Evolutionary conservation across 2,329 filamentous ascomycete species (phyloP), one percentile per base, ranked within the genome.

Genomic region (Botrytis cinerea): DNA sequence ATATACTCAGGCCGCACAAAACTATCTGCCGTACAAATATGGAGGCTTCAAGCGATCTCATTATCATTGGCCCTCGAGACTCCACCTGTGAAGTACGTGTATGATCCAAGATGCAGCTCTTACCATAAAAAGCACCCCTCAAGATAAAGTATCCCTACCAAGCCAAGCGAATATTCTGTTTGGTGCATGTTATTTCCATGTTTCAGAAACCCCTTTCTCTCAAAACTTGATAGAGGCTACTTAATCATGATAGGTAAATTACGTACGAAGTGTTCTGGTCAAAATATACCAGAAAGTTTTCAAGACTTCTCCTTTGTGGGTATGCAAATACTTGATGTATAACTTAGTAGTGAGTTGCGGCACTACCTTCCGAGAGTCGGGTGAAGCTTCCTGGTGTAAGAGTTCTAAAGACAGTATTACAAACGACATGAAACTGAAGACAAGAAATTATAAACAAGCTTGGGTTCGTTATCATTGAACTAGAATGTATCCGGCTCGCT

Each of bases 381-480:
- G 18, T 4, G 12, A 66, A 25, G 2, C 2, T n/a, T n/a, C 1
- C 5, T 28, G 1, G 46, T 20, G 1, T 7, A 6, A 9, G 12
- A 40, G 1, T 22, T 12, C 8, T 25, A 25, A 54, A 40, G 5
- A 25, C 7, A 14, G 7, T 4, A 68, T 40, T 22, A 35, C 5
- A 40, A n/a, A 28, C 14, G 16, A 43, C 9, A 54, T 20, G 2
- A 22, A 16, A 4, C 4, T 22, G 46, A 5, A 20, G 3, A 8
- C 14, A 54, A 32, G 5, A n/a, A 38, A 40, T 40, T 0, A 0
- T 18, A 46, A 46, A 66, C 3, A 18, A 51, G n/a, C 7, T n/a
- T n/a, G 14, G 25, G n/a, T 54, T 54, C 12, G 14, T 54, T 54
- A 22, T 8, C 12, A 54, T 2, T 16, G 12, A n/a, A 1, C 14